Percentiles rank a stretch among this genome's conserved stretches.
phyloP scores from a whole-genome alignment of 257 asterid species.

The Solanum chiquidenum region DNA sequence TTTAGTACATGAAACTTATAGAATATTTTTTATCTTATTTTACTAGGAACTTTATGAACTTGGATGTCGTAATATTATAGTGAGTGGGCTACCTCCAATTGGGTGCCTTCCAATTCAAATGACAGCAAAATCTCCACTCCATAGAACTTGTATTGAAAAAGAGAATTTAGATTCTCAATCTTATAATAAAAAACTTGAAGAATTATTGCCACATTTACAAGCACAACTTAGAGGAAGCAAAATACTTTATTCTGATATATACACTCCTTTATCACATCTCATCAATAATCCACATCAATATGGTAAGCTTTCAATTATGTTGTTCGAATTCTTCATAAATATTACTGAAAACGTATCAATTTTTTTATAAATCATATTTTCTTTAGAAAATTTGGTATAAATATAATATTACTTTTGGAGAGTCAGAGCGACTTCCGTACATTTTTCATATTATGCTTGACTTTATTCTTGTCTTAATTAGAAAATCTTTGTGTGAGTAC shows the following conservation, averaged over 20 bases:
- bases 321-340: neutral
- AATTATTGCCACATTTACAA: neutral
- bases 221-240: neutral
- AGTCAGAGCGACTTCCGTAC: too few species aligned
- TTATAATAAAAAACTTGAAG: neutral
- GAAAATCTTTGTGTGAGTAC: neutral
- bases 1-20: neutral
- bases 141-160: neutral
- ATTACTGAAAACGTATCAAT: neutral
- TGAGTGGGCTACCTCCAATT: neutral
- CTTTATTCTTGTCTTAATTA: neutral
- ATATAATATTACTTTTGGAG: too few species aligned
- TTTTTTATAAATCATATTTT: too few species aligned
- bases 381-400: too few species aligned
- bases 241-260: neutral
- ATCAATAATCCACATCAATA: neutral
- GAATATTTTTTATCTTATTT: neutral
- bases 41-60: neutral
- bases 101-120: neutral
- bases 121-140: neutral
- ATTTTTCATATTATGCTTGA: neutral
- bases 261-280: neutral
- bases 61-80: neutral
- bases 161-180: neutral
- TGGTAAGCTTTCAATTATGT: neutral